phyloP scores from a whole-genome alignment of 371 early-diverging fungal genomes.

The Coemansia sp. region DNA sequence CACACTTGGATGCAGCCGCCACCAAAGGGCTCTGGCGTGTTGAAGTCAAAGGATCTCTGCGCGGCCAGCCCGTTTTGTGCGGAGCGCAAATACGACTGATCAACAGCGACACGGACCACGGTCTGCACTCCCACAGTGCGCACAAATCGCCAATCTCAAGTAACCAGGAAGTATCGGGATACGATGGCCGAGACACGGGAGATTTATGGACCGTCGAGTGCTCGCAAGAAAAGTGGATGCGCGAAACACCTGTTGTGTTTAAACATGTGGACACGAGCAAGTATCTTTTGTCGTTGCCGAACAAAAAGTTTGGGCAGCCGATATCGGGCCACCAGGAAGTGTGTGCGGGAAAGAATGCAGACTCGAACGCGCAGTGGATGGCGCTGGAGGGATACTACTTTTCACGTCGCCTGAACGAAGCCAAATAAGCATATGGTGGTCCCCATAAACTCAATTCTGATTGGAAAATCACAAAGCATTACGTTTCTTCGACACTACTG shows the following conservation, averaged over 20 bases:
- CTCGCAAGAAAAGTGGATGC: conserved; percentile 16
- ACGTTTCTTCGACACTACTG: too few species aligned
- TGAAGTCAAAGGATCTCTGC: background rate
- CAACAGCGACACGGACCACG: conserved; percentile 42
- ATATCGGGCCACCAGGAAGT: conserved; percentile 50
- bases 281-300: conserved; percentile 46
- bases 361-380: conserved; percentile 45
- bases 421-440: background rate
- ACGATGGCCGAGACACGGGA: conserved; percentile 48
- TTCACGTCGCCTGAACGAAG: background rate
- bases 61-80: conserved; percentile 28
- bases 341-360: conserved; percentile 33
- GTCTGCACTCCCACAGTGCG: conserved; percentile 38
- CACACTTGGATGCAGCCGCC: conserved; percentile 17
- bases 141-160: conserved; percentile 50
- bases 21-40: conserved; percentile 36
- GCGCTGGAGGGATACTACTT: conserved; percentile 45
- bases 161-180: conserved; percentile 51
- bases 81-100: conserved; percentile 23
- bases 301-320: conserved; percentile 47
- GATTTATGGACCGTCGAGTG: conserved; percentile 50
- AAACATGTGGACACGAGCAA: conserved; percentile 37
- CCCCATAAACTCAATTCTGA: background rate
- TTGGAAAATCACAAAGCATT: too few species aligned
- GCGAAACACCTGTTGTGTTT: conserved; percentile 37